Evolutionary conservation across 2,329 filamentous ascomycete genomes (phyloP).

Genomic region (Xylaria sp.): DNA sequence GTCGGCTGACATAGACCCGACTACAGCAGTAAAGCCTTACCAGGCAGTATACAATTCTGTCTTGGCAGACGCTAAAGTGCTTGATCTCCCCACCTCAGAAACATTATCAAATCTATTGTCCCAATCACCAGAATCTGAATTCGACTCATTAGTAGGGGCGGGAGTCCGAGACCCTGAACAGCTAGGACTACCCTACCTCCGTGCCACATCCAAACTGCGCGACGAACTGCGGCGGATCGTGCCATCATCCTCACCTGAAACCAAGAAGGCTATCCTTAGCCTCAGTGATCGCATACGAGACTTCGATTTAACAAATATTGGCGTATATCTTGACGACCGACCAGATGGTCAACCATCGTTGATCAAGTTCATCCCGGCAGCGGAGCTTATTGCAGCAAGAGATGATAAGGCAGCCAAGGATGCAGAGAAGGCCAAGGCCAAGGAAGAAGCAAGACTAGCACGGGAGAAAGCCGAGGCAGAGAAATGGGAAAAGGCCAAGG

Average conservation of each 20-base stretch:
- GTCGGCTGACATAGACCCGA: constrained; percentile 50
- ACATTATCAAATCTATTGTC: constrained; percentile 50
- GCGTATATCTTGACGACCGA: constrained; percentile 87
- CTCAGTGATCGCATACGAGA: constrained; percentile 85
- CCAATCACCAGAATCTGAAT: constrained; percentile 53
- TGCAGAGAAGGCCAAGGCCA: constrained; percentile 62
- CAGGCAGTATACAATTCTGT: constrained; percentile 52
- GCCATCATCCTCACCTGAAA: constrained; percentile 50
- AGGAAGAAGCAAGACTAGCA: constrained; percentile 60
- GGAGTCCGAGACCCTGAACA: constrained; percentile 59
- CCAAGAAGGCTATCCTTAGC: constrained; percentile 73
- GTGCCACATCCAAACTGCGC: constrained; percentile 61
- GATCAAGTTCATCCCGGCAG: constrained; percentile 67
- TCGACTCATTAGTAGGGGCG: constrained; percentile 49
- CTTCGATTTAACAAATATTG: constrained; percentile 77
- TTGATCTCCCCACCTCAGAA: constrained; percentile 55
- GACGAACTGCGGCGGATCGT: constrained; percentile 66
- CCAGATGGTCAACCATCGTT: constrained; percentile 70
- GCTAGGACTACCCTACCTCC: constrained; percentile 60
- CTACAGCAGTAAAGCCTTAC: constrained; percentile 55
- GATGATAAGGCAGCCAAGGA: constrained; percentile 66
- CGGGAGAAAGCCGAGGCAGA: constrained; percentile 58
- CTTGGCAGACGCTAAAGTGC: constrained; percentile 50
- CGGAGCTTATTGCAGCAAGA: constrained; percentile 61
- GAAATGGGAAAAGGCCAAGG: constrained; percentile 62